Evolutionary conservation across 83 land plant genomes (phyloP), one percentile per base, ranked within the genome.

Genomic region (Picea mariana): DNA sequence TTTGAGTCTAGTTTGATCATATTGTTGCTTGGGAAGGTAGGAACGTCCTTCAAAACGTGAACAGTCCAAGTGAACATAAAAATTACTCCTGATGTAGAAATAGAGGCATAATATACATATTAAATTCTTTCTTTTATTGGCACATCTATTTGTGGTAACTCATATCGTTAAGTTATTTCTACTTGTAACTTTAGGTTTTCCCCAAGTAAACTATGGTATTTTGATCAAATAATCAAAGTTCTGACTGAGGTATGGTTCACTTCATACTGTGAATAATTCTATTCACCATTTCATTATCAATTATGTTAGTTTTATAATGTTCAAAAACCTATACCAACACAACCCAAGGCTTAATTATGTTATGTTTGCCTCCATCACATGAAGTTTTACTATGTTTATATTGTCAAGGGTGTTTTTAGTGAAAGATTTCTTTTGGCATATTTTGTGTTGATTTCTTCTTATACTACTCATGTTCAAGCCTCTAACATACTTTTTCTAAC

Each of bases 181-280:
- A 52, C 42, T 69, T 42, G 23, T 66, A 77, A 81, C 16, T 86
- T 27, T 84, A 98, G 99, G 90, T 98, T 94, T 87, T 87, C 99
- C 13, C 95, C 92, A 13, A 94, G 88, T 73, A 98, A 94, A 81
- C 80, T 89, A 31, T 98, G 99, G 99, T 98, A 94, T 81, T 89
- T 96, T 83, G 99, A 98, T 85, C 99, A 98, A 84, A 96, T 98
- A 97, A 88, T 96, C 24, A 95, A 87, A 81, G 96, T 98, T 64
- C 83, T 98, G 77, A 84, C 89, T n/a, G 93, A 95, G 99, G 98
- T 97, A 92, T 80, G 79, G 38, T 17, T 27, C 52, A 71, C 75
- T 81, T 58, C 17, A 58, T 47, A 49, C 38, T 6, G 17, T 76
- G 23, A 69, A 59, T 82, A 78, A 21, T 77, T 23, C 2, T 0